Evolutionary conservation across 495 filamentous ascomycete genomes (phyloP).

Genomic region (Lindgomyces ingoldianus): DNA sequence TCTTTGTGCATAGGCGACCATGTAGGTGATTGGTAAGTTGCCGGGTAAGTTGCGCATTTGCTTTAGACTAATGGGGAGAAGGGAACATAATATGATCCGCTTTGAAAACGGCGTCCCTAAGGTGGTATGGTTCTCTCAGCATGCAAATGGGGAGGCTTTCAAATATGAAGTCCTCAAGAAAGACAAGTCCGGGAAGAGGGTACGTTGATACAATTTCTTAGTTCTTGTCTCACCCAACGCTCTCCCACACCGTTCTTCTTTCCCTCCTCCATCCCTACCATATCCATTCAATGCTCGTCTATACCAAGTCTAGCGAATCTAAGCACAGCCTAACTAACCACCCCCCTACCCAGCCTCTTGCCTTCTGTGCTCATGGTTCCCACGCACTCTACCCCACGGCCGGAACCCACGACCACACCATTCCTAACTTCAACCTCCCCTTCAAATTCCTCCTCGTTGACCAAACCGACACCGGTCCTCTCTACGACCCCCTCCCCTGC

Average conservation of each 20-base stretch:
- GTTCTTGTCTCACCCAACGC: too few relatives aligned
- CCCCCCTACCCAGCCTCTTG: conserved; percentile 43
- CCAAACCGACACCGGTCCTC: conserved; percentile 26
- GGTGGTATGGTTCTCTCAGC: conserved; percentile 64
- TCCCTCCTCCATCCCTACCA: neutral
- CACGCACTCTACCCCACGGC: conserved; percentile 61
- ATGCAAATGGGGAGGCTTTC: conserved; percentile 63
- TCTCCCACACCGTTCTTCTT: too few relatives aligned
- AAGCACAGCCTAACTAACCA: neutral
- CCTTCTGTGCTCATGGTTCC: conserved; percentile 58
- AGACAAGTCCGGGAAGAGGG: conserved; percentile 25
- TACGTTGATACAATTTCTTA: too few relatives aligned
- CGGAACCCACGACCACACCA: conserved; percentile 44
- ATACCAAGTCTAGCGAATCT: neutral
- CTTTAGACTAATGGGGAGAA: conserved; percentile 1
- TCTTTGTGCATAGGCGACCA: conserved; percentile 51
- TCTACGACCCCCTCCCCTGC: conserved; percentile 57
- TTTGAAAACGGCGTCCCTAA: conserved; percentile 60
- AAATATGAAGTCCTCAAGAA: conserved; percentile 59
- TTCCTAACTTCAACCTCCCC: conserved; percentile 39
- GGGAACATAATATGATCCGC: conserved; percentile 70
- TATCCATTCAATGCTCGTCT: neutral
- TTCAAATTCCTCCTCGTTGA: conserved; percentile 28
- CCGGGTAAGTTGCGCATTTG: too few relatives aligned
- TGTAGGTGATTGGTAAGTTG: conserved; percentile 59